Evolutionary conservation across 345 rosid species (phyloP).

Genomic region (Camelina sativa): DNA sequence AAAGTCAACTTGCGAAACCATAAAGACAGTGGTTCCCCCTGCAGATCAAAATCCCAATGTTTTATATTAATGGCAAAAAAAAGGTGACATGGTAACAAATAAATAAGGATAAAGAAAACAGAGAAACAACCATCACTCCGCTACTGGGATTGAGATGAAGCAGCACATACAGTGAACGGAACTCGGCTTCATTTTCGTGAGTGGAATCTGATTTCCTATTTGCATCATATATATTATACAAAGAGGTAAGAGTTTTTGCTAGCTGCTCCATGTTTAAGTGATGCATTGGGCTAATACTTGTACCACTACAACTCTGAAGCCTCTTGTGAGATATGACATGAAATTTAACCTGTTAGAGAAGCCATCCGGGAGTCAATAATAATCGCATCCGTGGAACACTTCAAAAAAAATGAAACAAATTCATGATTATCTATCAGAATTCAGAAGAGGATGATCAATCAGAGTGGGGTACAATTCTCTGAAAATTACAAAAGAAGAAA

Average conservation of each 20-base stretch:
- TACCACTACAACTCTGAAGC: conserved; percentile 53
- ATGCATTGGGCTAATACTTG: conserved; percentile 61
- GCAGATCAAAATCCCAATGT: conserved; percentile 37
- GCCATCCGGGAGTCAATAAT: conserved; percentile 27
- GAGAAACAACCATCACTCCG: conserved; percentile 59
- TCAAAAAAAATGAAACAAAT: neutral
- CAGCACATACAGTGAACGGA: conserved; percentile 76
- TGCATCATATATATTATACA: conserved; percentile 76
- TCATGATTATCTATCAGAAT: neutral
- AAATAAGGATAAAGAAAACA: conserved; percentile 32
- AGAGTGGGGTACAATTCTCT: neutral
- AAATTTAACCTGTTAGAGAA: conserved; percentile 68
- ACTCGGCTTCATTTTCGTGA: conserved; percentile 69
- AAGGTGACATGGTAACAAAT: conserved; percentile 27
- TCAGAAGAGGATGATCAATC: neutral
- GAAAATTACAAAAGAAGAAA: neutral
- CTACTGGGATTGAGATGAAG: conserved; percentile 73
- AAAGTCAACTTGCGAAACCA: conserved; percentile 76
- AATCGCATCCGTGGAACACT: neutral
- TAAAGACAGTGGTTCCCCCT: conserved; percentile 91
- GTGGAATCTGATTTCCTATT: conserved; percentile 50
- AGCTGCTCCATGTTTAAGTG: conserved; percentile 95
- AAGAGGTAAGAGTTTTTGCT: conserved; percentile 67
- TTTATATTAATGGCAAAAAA: conserved; percentile 25
- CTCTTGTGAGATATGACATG: conserved; percentile 78